A percentile compares a stretch with the other conserved stretches of the same genome.
Conservation (phyloP, 768 basidiomycete species). For the Atractiella rhizophila region DNA sequence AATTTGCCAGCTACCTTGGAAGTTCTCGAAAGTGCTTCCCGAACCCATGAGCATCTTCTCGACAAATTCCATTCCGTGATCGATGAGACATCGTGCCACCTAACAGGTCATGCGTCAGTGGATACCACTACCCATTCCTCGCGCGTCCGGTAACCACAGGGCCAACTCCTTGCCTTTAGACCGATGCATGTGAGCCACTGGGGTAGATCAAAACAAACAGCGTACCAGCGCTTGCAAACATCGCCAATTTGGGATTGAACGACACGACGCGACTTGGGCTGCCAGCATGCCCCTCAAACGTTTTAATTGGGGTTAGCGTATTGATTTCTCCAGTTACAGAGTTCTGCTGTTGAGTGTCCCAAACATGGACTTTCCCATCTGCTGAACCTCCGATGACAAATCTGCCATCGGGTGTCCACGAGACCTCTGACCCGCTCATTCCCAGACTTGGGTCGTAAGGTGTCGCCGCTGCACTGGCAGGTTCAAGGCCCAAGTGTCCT, state of each 20-base stretch:
- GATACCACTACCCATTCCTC: no score
- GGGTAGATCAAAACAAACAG: conserved; percentile 6
- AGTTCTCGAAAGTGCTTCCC: no score
- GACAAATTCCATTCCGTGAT: no score
- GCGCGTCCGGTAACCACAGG: no score
- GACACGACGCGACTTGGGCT: conserved; percentile 61
- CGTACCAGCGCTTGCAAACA: conserved; percentile 61
- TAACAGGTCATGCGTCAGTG: no score
- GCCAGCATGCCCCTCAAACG: conserved; percentile 44
- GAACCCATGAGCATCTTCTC: no score
- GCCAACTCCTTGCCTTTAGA: no score
- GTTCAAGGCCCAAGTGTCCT: conserved; percentile 47
- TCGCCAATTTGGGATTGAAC: conserved; percentile 69
- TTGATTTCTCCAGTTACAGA: conserved; percentile 24
- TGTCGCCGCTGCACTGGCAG: conserved; percentile 29
- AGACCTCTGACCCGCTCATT: conserved; percentile 73
- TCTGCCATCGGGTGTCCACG: conserved; percentile 84
- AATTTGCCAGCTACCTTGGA: no score
- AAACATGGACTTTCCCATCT: conserved; percentile 59
- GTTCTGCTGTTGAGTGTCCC: conserved; percentile 35
- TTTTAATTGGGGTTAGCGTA: conserved; percentile 29
- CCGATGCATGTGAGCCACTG: no score
- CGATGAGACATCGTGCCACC: no score
- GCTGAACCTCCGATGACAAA: conserved; percentile 49
- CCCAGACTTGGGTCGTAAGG: conserved; percentile 45